Conservation (phyloP, 345 rosid species). For the Kernera saxatilis region DNA sequence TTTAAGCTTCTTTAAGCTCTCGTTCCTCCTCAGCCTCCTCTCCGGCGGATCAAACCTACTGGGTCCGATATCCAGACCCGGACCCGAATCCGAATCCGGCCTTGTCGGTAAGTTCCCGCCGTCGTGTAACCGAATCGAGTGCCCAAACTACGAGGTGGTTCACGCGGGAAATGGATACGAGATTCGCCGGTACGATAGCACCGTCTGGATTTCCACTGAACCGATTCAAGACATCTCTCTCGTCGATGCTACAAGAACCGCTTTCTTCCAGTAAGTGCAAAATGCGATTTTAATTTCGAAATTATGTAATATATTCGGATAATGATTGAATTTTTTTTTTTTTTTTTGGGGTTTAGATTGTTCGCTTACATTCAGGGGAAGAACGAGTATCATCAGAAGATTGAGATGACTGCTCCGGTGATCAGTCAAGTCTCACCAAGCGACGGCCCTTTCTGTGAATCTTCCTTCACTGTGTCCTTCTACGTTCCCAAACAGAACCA, state of each 20-base stretch:
- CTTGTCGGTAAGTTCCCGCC: constrained; percentile 42
- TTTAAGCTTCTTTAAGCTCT: constrained; percentile 35
- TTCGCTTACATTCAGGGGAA: constrained; percentile 84
- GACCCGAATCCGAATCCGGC: constrained; percentile 5
- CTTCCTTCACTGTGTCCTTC: constrained; percentile 72
- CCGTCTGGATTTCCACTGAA: constrained; percentile 66
- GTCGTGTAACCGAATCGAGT: constrained; percentile 68
- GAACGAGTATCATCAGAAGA: constrained; percentile 46
- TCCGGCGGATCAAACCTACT: constrained; percentile 27
- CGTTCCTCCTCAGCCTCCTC: constrained; percentile 47
- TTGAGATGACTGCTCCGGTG: constrained; percentile 94
- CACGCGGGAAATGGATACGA: constrained; percentile 56
- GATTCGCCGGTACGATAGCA: constrained; percentile 54
- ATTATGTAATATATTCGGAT: background rate
- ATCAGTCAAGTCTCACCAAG: constrained; percentile 65
- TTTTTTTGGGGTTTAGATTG: constrained; percentile 35
- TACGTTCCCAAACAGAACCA: constrained; percentile 76
- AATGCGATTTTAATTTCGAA: background rate
- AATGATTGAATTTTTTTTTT: background rate
- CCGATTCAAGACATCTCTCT: constrained; percentile 73
- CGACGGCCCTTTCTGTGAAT: constrained; percentile 82
- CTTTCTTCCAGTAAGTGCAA: constrained; percentile 54
- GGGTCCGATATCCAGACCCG: constrained; percentile 7
- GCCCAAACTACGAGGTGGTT: constrained; percentile 55
- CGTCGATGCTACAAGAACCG: constrained; percentile 61